Evolutionary conservation across 345 rosid species (phyloP).

Genomic region (Boechera retrofracta): DNA sequence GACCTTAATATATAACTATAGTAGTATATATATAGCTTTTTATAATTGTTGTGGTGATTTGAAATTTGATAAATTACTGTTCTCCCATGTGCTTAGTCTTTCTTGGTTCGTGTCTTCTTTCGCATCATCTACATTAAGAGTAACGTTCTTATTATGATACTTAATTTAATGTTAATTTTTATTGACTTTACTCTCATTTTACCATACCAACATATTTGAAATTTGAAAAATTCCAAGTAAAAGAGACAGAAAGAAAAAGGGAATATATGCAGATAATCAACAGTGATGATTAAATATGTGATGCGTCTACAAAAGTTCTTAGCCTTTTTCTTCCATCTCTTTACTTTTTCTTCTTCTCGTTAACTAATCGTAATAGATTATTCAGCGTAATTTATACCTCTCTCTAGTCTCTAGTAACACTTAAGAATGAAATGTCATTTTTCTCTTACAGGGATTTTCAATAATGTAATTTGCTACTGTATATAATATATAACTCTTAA

Average conservation of each 20-base stretch:
- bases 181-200: constrained; percentile 14
- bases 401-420: not conserved
- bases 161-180: not conserved
- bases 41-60: constrained; percentile 22
- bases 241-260: not conserved
- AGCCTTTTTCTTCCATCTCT: constrained; percentile 8
- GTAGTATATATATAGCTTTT: not conserved
- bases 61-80: constrained; percentile 36
- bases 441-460: not conserved
- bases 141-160: constrained; percentile 25
- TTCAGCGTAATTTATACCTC: not conserved
- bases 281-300: not conserved
- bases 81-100: constrained; percentile 40
- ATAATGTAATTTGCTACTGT: constrained; percentile 8
- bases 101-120: constrained; percentile 26
- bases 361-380: not conserved
- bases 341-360: not conserved
- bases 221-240: constrained; percentile 12
- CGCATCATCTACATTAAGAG: constrained; percentile 34
- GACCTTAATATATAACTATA: constrained; percentile 21
- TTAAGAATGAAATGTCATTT: not conserved
- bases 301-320: constrained; percentile 15
- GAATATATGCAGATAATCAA: not conserved
- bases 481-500: not conserved
- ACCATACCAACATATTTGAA: constrained; percentile 19